Percentiles rank a stretch among this genome's conserved stretches.
phyloP scores from a whole-genome alignment of 2,329 filamentous ascomycete genomes.

The Colletotrichum godetiae region DNA sequence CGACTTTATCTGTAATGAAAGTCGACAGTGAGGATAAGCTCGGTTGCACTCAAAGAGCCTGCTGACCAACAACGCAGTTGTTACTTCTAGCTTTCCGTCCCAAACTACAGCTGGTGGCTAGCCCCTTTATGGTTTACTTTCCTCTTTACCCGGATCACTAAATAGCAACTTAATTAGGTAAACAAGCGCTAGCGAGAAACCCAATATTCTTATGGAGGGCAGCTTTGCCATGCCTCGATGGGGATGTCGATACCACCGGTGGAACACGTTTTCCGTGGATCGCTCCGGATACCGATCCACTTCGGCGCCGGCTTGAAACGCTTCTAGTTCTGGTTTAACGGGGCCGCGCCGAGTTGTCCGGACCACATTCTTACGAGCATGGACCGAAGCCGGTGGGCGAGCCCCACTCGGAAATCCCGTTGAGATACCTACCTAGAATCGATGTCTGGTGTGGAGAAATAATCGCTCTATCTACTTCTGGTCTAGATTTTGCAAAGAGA shows the following conservation, averaged over 20 bases:
- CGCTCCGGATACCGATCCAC: background rate
- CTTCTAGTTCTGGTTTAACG: background rate
- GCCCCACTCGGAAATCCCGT: background rate
- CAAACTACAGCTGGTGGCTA: background rate
- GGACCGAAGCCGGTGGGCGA: background rate
- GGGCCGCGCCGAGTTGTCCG: background rate
- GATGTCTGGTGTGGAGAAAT: background rate
- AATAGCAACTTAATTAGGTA: too few species aligned
- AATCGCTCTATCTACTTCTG: background rate
- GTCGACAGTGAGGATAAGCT: too few species aligned
- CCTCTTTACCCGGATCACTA: background rate
- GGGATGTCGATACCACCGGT: background rate
- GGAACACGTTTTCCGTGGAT: background rate
- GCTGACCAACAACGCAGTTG: too few species aligned
- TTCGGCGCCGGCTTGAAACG: background rate
- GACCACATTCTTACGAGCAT: background rate
- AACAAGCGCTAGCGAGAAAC: background rate
- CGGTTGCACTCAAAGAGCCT: too few species aligned
- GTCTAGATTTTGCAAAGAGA: too few species aligned
- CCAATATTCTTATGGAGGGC: background rate
- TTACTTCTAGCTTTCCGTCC: background rate
- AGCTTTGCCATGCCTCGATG: background rate
- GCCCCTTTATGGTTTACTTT: background rate
- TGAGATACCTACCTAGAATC: background rate
- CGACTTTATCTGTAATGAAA: background rate